Conservation (phyloP, 1,284 basidiomycete species). For the Leccinum pallidistipes region DNA sequence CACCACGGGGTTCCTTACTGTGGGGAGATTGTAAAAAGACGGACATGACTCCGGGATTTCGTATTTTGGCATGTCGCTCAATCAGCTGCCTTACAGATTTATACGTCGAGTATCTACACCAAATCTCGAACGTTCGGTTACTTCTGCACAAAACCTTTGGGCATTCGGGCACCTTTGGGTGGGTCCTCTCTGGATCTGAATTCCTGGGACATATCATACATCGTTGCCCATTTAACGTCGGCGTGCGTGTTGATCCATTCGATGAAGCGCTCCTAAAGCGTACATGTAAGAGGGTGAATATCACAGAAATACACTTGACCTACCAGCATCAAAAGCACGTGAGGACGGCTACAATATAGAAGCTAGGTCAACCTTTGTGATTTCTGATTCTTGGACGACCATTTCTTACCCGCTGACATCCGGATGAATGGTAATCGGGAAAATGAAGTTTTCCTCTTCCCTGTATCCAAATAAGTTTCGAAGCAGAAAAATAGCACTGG, state of each 20-base stretch:
- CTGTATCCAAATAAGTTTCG: conserved; percentile 32
- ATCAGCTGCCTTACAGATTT: background rate
- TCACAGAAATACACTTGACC: conserved; percentile 16
- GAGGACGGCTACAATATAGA: conserved; percentile 38
- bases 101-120: conserved; percentile 12
- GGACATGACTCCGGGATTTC: background rate
- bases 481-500: background rate
- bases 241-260: conserved; percentile 77
- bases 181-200: conserved; percentile 46
- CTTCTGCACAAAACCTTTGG: conserved; percentile 35
- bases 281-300: background rate
- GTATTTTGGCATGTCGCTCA: background rate
- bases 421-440: conserved; percentile 77
- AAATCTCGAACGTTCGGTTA: background rate
- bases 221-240: conserved; percentile 71
- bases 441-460: conserved; percentile 72
- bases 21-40: background rate
- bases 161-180: conserved; percentile 44
- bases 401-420: conserved; percentile 69
- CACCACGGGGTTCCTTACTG: conserved; percentile 5
- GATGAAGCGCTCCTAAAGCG: conserved; percentile 67
- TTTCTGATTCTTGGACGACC: background rate
- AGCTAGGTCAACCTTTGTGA: background rate
- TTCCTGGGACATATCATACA: conserved; percentile 64
- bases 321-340: conserved; percentile 74